Evolutionary conservation across 495 filamentous ascomycete species (phyloP).

Genomic region (Aspergillus saccharolyticus): DNA sequence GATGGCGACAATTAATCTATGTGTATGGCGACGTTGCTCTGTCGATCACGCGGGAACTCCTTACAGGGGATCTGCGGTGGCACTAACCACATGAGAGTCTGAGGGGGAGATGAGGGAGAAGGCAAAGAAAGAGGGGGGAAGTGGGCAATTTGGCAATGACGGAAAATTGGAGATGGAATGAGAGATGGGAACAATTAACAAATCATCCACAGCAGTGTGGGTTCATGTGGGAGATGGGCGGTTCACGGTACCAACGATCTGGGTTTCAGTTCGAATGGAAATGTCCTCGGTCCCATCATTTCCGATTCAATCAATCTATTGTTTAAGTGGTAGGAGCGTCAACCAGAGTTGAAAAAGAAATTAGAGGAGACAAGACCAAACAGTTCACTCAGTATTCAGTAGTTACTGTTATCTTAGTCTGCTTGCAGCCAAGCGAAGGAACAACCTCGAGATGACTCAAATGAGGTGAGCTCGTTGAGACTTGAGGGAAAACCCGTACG

Average conservation of each 20-base stretch:
- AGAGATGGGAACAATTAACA: too few species aligned
- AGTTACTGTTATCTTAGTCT: too few species aligned
- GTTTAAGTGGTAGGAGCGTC: background rate
- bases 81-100: slow-evolving; percentile 4
- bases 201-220: background rate
- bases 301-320: background rate
- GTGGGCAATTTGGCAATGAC: background rate
- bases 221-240: background rate
- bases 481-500: background rate
- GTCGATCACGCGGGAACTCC: slow-evolving; percentile 40
- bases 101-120: background rate
- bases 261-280: background rate
- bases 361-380: background rate
- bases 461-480: background rate
- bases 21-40: slow-evolving; percentile 18
- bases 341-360: background rate
- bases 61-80: slow-evolving; percentile 25
- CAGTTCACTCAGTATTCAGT: too few species aligned
- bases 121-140: background rate
- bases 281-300: background rate
- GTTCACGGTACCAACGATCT: background rate
- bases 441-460: too few species aligned
- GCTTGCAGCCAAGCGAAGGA: background rate
- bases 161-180: slow-evolving; percentile 6
- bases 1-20: background rate